Evolutionary conservation across 305 asterid genomes (phyloP).

Genomic region (Fraxinus velutina): DNA sequence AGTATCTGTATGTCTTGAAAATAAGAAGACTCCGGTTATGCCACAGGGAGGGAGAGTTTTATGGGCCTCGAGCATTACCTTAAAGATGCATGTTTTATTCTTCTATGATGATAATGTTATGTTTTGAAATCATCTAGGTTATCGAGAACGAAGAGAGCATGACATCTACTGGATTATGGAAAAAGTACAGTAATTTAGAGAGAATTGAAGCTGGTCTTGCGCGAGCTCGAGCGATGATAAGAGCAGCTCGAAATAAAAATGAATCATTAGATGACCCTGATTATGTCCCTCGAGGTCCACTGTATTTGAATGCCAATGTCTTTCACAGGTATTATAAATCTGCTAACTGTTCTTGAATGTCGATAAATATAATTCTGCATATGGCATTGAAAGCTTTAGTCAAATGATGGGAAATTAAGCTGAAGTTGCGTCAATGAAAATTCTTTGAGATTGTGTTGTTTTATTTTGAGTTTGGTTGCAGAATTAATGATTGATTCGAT

Average conservation of each 20-base stretch:
- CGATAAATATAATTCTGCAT: neutral
- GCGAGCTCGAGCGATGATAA: conserved; percentile 52
- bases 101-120: neutral
- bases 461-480: neutral
- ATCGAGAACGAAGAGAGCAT: neutral
- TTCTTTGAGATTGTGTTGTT: neutral
- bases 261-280: conserved; percentile 39
- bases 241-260: conserved; percentile 26
- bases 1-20: neutral
- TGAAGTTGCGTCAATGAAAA: neutral
- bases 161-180: neutral
- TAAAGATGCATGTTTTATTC: neutral
- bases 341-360: neutral
- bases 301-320: conserved; percentile 55
- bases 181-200: conserved; percentile 28
- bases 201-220: conserved; percentile 39
- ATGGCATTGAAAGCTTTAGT: neutral
- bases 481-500: neutral
- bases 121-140: conserved; percentile 18
- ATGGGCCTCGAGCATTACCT: neutral
- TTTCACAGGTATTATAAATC: conserved; percentile 48
- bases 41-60: neutral
- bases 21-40: neutral
- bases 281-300: conserved; percentile 56
- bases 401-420: neutral